Conservation (phyloP, 1,284 basidiomycete genomes). For the Tilletia indica region DNA sequence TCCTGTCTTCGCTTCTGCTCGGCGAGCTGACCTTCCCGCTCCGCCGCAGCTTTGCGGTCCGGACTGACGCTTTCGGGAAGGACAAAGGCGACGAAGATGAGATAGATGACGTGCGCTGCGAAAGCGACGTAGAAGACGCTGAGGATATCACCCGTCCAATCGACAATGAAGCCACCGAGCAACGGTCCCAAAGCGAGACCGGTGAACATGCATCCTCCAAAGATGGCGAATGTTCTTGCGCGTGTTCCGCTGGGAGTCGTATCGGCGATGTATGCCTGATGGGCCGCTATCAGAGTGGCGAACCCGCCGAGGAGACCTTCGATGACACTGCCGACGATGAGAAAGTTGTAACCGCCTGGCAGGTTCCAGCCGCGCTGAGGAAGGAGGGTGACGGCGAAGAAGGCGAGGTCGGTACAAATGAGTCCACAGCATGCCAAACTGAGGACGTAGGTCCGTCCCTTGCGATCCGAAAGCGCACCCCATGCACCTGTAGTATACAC, state of each 20-base stretch:
- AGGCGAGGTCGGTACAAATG: conserved; percentile 67
- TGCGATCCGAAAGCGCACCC: conserved; percentile 75
- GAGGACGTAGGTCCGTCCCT: conserved; percentile 75
- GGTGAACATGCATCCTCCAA: conserved; percentile 44
- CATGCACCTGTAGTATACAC: conserved; percentile 84
- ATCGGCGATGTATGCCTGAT: conserved; percentile 71
- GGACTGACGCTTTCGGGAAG: conserved; percentile 49
- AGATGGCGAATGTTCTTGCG: conserved; percentile 44
- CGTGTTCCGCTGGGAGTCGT: conserved; percentile 47
- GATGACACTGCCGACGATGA: conserved; percentile 75
- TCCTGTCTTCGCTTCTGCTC: conserved; percentile 26
- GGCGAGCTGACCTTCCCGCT: conserved; percentile 23
- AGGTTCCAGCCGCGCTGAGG: conserved; percentile 21
- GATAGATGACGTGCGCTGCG: conserved; percentile 37
- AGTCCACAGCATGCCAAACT: conserved; percentile 70
- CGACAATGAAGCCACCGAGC: conserved; percentile 47
- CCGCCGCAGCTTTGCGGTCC: conserved; percentile 30
- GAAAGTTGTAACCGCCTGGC: conserved; percentile 67
- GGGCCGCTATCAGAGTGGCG: conserved; percentile 73
- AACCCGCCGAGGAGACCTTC: conserved; percentile 86
- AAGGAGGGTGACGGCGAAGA: conserved; percentile 30
- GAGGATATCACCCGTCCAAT: conserved; percentile 36
- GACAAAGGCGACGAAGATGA: conserved; percentile 33
- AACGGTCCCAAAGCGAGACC: conserved; percentile 49
- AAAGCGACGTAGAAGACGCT: conserved; percentile 43